phyloP scores from a whole-genome alignment of 345 rosid genomes.

The Ailanthus altissimus region DNA sequence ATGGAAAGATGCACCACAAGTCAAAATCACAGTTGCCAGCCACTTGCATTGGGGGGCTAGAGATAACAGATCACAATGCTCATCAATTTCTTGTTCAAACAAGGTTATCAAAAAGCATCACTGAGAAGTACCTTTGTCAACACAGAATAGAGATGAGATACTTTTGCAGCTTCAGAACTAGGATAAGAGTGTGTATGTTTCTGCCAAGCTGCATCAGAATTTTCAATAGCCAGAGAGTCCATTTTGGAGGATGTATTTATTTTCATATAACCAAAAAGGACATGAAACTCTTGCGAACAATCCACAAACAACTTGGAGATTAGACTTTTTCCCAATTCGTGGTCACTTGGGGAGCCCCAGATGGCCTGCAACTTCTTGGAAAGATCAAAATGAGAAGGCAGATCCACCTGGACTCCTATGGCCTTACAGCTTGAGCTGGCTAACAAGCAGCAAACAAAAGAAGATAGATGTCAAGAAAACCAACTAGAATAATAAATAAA shows the following conservation, averaged over 20 bases:
- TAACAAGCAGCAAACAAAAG: conserved; percentile 24
- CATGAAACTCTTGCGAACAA: conserved; percentile 59
- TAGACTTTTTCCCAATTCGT: conserved; percentile 45
- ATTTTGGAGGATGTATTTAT: conserved; percentile 34
- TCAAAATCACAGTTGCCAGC: background rate
- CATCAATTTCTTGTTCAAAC: conserved; percentile 4
- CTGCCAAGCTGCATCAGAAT: conserved; percentile 29
- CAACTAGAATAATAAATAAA: background rate
- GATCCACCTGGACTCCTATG: conserved; percentile 71
- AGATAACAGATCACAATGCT: background rate
- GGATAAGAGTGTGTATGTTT: conserved; percentile 28
- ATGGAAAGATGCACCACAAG: background rate
- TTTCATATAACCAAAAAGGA: conserved; percentile 58
- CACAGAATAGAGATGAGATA: conserved; percentile 46
- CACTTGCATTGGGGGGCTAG: background rate
- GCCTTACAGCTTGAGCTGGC: conserved; percentile 52
- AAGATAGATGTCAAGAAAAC: conserved; percentile 7
- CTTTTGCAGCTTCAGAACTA: conserved; percentile 53
- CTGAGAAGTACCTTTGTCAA: conserved; percentile 50
- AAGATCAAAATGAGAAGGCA: conserved; percentile 34
- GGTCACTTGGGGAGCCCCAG: conserved; percentile 54
- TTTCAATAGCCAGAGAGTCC: conserved; percentile 29
- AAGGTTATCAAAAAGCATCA: background rate
- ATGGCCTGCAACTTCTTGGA: conserved; percentile 57
- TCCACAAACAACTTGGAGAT: conserved; percentile 57